A percentile compares a stretch with the other conserved stretches of the same genome.
Conservation (phyloP, 306 rosid species). For the Sicyos baderoa region DNA sequence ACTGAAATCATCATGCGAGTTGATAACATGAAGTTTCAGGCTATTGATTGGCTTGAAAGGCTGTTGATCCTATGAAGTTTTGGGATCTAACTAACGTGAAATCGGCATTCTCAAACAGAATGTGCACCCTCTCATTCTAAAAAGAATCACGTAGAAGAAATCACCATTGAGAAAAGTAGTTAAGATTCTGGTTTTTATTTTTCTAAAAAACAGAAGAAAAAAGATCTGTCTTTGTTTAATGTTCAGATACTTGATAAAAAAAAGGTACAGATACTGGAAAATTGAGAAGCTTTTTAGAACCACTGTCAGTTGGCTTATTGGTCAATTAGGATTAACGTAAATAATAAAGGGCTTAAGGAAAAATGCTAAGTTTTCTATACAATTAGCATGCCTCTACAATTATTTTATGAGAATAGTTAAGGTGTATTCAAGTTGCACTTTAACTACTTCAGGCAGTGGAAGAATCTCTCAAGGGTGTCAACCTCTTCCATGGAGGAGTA, state of each 20-base stretch:
- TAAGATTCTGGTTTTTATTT: not conserved
- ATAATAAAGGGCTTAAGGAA: not conserved
- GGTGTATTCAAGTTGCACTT: not conserved
- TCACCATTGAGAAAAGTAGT: not conserved
- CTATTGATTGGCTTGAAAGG: not conserved
- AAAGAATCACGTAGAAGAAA: not conserved
- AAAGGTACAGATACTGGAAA: not conserved
- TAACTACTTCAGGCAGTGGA: constrained; percentile 69
- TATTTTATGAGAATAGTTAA: not conserved
- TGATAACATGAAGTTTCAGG: not conserved
- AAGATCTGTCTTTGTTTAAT: not conserved
- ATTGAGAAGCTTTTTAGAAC: not conserved
- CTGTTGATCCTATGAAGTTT: not conserved
- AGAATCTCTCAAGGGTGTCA: constrained; percentile 74
- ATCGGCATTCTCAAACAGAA: not conserved
- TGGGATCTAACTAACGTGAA: not conserved
- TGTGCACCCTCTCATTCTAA: not conserved
- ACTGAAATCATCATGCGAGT: not conserved
- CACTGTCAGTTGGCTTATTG: not conserved
- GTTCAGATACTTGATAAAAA: not conserved
- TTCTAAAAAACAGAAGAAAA: not conserved
- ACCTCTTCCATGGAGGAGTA: constrained; percentile 67
- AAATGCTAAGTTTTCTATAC: not conserved
- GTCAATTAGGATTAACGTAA: not conserved
- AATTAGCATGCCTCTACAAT: too few relatives aligned